Evolutionary conservation across 2,329 filamentous ascomycete species (phyloP).

Genomic region (Xylaria sp.): DNA sequence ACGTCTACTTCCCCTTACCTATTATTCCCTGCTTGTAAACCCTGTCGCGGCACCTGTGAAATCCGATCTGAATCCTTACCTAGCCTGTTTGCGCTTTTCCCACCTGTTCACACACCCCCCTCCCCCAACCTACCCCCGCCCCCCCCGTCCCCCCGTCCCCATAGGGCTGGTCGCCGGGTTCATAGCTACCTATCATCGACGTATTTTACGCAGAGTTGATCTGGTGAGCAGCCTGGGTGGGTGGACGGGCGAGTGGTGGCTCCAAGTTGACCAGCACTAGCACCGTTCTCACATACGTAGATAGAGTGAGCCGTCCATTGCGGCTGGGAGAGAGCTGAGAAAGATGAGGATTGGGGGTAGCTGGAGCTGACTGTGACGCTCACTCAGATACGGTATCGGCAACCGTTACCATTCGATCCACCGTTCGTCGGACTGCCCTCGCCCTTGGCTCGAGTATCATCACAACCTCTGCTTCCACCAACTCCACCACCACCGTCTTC

Average conservation of each 20-base stretch:
- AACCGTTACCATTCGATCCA: slow-evolving; percentile 32
- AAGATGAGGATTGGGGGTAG: neutral
- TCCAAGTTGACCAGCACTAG: neutral
- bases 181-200: slow-evolving; percentile 6
- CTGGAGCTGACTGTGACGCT: slow-evolving; percentile 19
- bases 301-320: slow-evolving; percentile 1
- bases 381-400: slow-evolving; percentile 32
- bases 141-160: slow-evolving; percentile 23
- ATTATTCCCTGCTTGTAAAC: slow-evolving; percentile 25
- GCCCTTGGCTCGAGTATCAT: slow-evolving; percentile 26
- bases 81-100: slow-evolving; percentile 26
- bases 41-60: slow-evolving; percentile 31
- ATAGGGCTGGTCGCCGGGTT: slow-evolving; percentile 27
- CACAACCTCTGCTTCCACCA: slow-evolving; percentile 27
- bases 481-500: slow-evolving; percentile 31
- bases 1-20: slow-evolving; percentile 15
- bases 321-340: neutral
- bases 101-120: slow-evolving; percentile 26
- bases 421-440: slow-evolving; percentile 27
- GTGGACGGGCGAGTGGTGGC: slow-evolving; percentile 1
- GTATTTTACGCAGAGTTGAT: slow-evolving; percentile 19
- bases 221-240: slow-evolving; percentile 20
- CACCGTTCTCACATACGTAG: slow-evolving; percentile 2
- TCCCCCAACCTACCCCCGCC: slow-evolving; percentile 18
- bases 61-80: slow-evolving; percentile 28